Evolutionary conservation across 2,329 filamentous ascomycete genomes (phyloP), one percentile per base, ranked within the genome.

Genomic region (Arthrobotrys pseudoclavata): DNA sequence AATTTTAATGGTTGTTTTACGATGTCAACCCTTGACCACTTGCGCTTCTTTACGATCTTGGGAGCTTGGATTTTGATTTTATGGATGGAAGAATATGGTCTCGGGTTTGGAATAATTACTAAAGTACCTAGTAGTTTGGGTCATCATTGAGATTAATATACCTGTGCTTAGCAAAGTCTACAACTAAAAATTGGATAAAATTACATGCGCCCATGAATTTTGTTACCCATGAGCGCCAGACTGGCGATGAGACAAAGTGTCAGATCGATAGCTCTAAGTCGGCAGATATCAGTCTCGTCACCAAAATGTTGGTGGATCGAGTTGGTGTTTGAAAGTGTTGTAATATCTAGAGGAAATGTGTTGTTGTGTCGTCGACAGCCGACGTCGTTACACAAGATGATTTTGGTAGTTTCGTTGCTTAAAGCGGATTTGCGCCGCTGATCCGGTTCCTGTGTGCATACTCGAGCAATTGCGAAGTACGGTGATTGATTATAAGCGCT

Each of bases 291-390:
- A 31, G 29, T 7, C 29, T 31, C 4, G 3, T 31, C 7, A 9
- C 34, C 34, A 40, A 13, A 40, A 40, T 29, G 29, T 29, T 29
- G 29, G 7, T 29, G 3, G 4, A 29, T 4, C 7, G 31, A 5
- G 6, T 34, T 9, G 12, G 4, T 34, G 12, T 9, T 34, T 9
- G 13, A 40, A 9, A 1, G 37, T 40, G 40, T 42, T 42, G 40
- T 45, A 7, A 6, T 45, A 45, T 45, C n/a, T 18, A 4, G 10
- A 20, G 47, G 10, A 47, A 47, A 67, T 67, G 63, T 67, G 63
- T 67, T 67, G 63, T 40, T 20, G 20, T 26, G 63, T 45, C 48
- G 63, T 67, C 48, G 63, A 45, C 13, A 13, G 47, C 26, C 13
- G 10, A 53, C 12, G 29, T 24, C 15, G 62, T 67, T 53, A 52